phyloP scores from a whole-genome alignment of 2,329 filamentous ascomycete genomes.

The Xylaria sp. region DNA sequence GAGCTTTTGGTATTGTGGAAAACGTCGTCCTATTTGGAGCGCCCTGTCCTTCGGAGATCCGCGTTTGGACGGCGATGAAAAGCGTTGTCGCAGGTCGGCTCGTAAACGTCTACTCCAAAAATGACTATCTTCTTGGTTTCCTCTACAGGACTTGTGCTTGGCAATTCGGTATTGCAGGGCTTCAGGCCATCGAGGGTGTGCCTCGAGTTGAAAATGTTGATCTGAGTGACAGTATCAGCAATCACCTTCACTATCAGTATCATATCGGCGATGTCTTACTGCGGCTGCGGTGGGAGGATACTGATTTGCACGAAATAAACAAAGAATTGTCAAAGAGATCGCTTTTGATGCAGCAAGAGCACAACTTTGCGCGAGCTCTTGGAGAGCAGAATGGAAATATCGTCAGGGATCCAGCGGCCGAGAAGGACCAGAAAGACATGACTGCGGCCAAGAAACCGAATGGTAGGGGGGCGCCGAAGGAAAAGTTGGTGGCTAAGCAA shows the following conservation, averaged over 20 bases:
- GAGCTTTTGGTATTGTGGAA: conserved; percentile 86
- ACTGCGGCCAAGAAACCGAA: conserved; percentile 14
- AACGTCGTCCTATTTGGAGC: conserved; percentile 85
- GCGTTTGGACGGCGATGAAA: conserved; percentile 81
- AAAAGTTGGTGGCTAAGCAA: conserved; percentile 20
- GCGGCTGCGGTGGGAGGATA: conserved; percentile 75
- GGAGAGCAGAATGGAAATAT: conserved; percentile 22
- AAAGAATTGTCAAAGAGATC: conserved; percentile 30
- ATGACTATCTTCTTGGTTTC: conserved; percentile 89
- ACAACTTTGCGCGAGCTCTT: conserved; percentile 13
- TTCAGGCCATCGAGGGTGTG: conserved; percentile 78
- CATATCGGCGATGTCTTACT: conserved; percentile 74
- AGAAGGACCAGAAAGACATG: conserved; percentile 23
- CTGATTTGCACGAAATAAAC: conserved; percentile 55
- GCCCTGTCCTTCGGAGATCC: conserved; percentile 77
- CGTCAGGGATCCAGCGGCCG: conserved; percentile 6
- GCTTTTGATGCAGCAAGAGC: conserved; percentile 24
- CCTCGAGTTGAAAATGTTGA: conserved; percentile 74
- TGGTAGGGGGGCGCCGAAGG: conserved; percentile 21
- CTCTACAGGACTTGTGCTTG: conserved; percentile 85
- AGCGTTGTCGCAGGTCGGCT: conserved; percentile 83
- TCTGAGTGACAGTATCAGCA: conserved; percentile 71
- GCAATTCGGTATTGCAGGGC: conserved; percentile 84
- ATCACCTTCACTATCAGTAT: conserved; percentile 77
- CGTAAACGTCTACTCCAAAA: conserved; percentile 90